Evolutionary conservation across 2,329 filamentous ascomycete genomes (phyloP), one percentile per base, ranked within the genome.

Genomic region (Ramularia endophylla): DNA sequence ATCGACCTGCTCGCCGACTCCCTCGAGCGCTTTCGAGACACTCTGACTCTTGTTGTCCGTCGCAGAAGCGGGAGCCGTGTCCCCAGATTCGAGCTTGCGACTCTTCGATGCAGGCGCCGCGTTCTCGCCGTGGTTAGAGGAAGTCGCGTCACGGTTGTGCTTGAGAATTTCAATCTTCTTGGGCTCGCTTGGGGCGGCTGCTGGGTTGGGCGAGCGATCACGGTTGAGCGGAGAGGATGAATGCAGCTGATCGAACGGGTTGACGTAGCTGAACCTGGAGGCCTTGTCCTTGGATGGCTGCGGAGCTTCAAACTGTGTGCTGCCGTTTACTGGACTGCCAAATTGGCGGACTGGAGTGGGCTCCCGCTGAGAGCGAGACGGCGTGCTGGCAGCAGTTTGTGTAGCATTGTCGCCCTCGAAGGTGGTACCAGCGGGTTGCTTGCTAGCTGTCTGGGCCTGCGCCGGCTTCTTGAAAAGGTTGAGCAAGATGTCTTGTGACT

Each of bases 401-500:
- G 66, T 61, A 38, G 72, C 55, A 41, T 70, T 65, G 51, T 68
- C 64, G 40, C 67, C 60, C 46, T 48, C 44, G 2, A 52, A 20
- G 12, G 5, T 51, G 41, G n/a, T 44, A 45, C 33, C 52, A 20
- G 20, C 48, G 13, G 36, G 8, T n/a, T 33, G 39, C 18, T 34
- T 41, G 25, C 31, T 35, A n/a, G 40, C 37, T n/a, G 28, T 40
- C 11, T 41, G 38, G 20, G 36, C 40, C 20, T 46, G 36, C 20
- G 46, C 57, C 11, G 64, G 81, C 36, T 84, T 81, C 58, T 88
- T 92, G 50, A 98, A 75, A 44, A 97, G 73, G 55, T 87, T 84
- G 48, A 97, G 78, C 35, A 98, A 73, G 59, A 92, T 85, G 50
- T 90, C 82, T 64, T 94, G 85, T 22, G 60, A 51, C 20, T 55